phyloP scores from a whole-genome alignment of 148 eudicot species.

The Rhododendron ovatum region DNA sequence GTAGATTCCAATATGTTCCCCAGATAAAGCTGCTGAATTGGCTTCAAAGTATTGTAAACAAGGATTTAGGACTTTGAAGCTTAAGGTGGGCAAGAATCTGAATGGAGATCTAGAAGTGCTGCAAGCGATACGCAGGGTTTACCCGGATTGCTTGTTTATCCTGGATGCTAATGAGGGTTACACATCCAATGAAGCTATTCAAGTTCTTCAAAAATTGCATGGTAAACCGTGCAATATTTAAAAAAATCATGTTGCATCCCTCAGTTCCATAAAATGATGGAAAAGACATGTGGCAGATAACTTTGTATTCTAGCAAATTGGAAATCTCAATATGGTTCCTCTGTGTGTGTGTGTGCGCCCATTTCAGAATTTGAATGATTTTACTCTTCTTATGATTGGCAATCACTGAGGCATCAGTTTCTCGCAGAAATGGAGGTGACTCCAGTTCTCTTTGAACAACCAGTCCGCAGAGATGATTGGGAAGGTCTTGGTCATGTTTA shows the following conservation, averaged over 20 bases:
- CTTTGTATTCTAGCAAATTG: not conserved
- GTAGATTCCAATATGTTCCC: slow-evolving; percentile 83
- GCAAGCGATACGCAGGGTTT: slow-evolving; percentile 51
- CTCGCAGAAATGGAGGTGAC: slow-evolving; percentile 71
- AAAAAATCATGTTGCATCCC: not conserved
- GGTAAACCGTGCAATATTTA: slow-evolving; percentile 23
- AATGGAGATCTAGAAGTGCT: slow-evolving; percentile 68
- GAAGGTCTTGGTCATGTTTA: slow-evolving; percentile 74
- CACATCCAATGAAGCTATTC: slow-evolving; percentile 60
- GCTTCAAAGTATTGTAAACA: slow-evolving; percentile 55
- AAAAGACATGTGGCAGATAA: not conserved
- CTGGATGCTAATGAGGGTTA: slow-evolving; percentile 96
- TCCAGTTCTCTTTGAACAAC: slow-evolving; percentile 84
- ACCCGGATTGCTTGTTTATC: slow-evolving; percentile 67
- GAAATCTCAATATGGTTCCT: not conserved
- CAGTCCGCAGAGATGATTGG: slow-evolving; percentile 91
- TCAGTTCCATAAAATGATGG: not conserved
- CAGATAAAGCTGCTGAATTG: slow-evolving; percentile 58
- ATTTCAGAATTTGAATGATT: not conserved
- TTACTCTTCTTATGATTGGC: not conserved
- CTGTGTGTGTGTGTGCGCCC: not conserved
- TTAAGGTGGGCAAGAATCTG: slow-evolving; percentile 82
- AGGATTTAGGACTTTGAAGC: slow-evolving; percentile 79
- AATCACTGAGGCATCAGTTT: not conserved
- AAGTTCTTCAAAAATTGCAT: slow-evolving; percentile 63